These are phyloP conservation scores for Ganoderma boninense DNA, from an alignment of 1,284 basidiomycete genomes.

Conservation along the genomic window DNA sequence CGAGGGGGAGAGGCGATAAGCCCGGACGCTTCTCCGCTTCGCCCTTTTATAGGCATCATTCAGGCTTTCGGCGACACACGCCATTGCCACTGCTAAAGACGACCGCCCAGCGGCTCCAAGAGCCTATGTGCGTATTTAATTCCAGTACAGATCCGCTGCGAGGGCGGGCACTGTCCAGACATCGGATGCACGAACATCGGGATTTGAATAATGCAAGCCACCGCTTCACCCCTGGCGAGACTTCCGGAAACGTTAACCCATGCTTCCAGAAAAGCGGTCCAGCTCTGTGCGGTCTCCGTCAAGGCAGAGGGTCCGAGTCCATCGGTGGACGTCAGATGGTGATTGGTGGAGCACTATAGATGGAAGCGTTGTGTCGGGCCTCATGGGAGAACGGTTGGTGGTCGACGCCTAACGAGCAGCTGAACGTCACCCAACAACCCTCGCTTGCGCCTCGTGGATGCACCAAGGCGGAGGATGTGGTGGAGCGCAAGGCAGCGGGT, in stretches of 20 bases:
- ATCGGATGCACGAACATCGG: not conserved
- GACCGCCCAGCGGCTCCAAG: not conserved
- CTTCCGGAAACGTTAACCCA: not conserved
- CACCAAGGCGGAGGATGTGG: not conserved
- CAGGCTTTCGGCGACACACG: not conserved
- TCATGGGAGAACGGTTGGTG: not conserved
- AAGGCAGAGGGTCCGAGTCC: not conserved
- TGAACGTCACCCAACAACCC: not conserved
- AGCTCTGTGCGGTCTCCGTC: not conserved
- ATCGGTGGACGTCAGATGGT: not conserved
- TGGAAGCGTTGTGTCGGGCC: not conserved
- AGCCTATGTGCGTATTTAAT: not conserved
- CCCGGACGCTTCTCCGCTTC: not conserved
- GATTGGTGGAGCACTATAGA: not conserved
- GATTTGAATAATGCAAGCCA: not conserved
- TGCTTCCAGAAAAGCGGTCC: not conserved
- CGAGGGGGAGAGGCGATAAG: constrained; percentile 2
- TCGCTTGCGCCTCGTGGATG: not conserved
- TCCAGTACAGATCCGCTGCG: not conserved
- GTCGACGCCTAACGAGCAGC: not conserved
- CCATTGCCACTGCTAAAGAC: not conserved
- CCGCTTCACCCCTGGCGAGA: not conserved
- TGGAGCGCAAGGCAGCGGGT: not conserved
- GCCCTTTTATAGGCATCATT: not conserved
- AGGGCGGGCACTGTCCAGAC: not conserved